Conservation (phyloP, 768 basidiomycete species). For the Trametes elegans region DNA sequence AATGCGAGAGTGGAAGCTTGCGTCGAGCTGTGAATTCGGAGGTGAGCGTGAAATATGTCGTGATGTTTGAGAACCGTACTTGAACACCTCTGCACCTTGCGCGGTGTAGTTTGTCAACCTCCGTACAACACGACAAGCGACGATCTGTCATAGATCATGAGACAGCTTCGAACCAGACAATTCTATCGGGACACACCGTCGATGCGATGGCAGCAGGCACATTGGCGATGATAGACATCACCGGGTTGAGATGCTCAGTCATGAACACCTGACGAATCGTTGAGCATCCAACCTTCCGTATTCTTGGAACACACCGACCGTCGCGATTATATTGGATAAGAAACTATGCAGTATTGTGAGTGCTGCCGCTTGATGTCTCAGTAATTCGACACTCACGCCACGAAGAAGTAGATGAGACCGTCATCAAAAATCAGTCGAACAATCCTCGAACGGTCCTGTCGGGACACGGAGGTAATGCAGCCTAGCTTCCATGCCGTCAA, state of each 20-base stretch:
- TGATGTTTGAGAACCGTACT: constrained; percentile 36
- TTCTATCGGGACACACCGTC: constrained; percentile 55
- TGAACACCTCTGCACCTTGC: constrained; percentile 47
- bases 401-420: constrained; percentile 71
- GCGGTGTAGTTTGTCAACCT: constrained; percentile 58
- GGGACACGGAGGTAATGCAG: constrained; percentile 26
- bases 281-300: not conserved
- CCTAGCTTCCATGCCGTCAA: constrained; percentile 61
- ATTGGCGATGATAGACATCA: constrained; percentile 74
- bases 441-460: constrained; percentile 42
- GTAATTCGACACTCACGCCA: constrained; percentile 49
- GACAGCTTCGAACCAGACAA: too few species aligned
- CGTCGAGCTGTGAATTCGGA: constrained; percentile 35
- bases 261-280: constrained; percentile 45
- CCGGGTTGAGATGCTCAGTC: constrained; percentile 59
- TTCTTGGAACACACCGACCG: constrained; percentile 18
- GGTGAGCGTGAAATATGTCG: constrained; percentile 40
- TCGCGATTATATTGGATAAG: constrained; percentile 40
- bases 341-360: constrained; percentile 30
- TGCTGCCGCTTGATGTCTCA: not conserved
- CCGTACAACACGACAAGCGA: constrained; percentile 61
- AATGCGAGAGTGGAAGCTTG: constrained; percentile 58
- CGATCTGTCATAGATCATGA: constrained; percentile 52
- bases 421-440: constrained; percentile 67
- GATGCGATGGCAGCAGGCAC: constrained; percentile 70